Conservation (phyloP, 148 eudicot species). For the Camellia sinensis region DNA sequence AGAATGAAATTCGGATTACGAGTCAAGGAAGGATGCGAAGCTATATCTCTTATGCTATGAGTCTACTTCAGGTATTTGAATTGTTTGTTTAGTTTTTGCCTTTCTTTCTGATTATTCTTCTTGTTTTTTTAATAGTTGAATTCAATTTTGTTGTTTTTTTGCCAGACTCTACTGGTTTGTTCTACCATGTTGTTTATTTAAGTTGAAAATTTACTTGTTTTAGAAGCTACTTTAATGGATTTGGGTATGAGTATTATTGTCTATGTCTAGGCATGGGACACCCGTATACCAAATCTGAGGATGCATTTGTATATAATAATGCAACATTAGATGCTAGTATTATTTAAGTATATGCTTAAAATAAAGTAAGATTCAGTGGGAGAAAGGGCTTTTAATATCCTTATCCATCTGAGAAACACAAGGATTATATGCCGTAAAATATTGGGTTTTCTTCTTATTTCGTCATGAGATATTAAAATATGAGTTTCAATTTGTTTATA, state of each 20-base stretch:
- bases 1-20: constrained; percentile 96
- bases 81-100: neutral
- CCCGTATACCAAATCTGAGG: neutral
- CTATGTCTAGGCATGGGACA: neutral
- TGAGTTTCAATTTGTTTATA: neutral
- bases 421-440: neutral
- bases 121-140: neutral
- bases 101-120: neutral
- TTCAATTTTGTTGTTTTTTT: neutral
- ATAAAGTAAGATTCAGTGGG: too few relatives aligned
- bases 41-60: constrained; percentile 91
- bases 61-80: constrained; percentile 62
- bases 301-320: neutral
- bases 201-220: neutral
- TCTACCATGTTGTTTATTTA: neutral
- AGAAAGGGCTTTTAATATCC: neutral
- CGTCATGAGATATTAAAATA: neutral
- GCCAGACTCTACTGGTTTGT: neutral
- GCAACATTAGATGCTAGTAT: neutral
- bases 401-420: neutral
- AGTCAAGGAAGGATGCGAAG: constrained; percentile 96
- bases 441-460: neutral
- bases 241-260: neutral
- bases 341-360: neutral
- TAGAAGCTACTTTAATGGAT: neutral